Conservation (phyloP, 2,329 filamentous ascomycete species). For the Alternaria hordeiaustralica region DNA sequence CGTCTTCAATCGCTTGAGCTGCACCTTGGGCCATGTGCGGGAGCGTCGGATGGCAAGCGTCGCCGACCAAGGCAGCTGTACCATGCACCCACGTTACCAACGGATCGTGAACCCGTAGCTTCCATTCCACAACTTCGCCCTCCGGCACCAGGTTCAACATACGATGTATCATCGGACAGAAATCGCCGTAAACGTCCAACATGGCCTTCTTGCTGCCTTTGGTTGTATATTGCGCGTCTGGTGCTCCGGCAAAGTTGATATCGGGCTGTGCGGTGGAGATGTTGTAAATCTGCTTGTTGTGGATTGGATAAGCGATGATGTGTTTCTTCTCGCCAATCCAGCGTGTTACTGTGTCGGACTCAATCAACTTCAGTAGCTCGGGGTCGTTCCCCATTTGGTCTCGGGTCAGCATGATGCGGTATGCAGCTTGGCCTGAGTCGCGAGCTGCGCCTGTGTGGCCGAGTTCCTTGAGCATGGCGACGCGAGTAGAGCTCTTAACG, state of each 20-base stretch:
- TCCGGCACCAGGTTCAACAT: constrained; percentile 68
- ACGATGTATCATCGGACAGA: constrained; percentile 65
- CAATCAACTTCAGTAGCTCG: constrained; percentile 70
- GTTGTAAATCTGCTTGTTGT: constrained; percentile 71
- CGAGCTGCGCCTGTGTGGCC: constrained; percentile 63
- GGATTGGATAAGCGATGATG: constrained; percentile 79
- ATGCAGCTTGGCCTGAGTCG: constrained; percentile 78
- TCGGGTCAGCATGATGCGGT: constrained; percentile 77
- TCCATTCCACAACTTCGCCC: constrained; percentile 73
- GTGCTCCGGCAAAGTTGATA: constrained; percentile 63
- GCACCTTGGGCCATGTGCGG: constrained; percentile 70
- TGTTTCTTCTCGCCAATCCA: constrained; percentile 80
- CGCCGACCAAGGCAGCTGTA: constrained; percentile 61
- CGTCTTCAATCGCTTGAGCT: constrained; percentile 70
- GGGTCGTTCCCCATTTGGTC: constrained; percentile 71
- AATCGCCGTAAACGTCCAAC: constrained; percentile 65
- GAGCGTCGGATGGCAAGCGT: constrained; percentile 68
- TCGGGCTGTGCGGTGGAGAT: constrained; percentile 68
- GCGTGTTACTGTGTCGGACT: constrained; percentile 70
- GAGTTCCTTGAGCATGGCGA: constrained; percentile 62
- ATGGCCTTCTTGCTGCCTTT: constrained; percentile 66
- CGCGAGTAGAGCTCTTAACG: constrained; percentile 56
- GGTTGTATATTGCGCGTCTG: constrained; percentile 67
- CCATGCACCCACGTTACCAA: constrained; percentile 67
- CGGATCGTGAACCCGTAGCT: constrained; percentile 66